These are phyloP conservation scores for Mixia osmundae DNA, from an alignment of 1,284 basidiomycete species.

Conservation along the genomic window DNA sequence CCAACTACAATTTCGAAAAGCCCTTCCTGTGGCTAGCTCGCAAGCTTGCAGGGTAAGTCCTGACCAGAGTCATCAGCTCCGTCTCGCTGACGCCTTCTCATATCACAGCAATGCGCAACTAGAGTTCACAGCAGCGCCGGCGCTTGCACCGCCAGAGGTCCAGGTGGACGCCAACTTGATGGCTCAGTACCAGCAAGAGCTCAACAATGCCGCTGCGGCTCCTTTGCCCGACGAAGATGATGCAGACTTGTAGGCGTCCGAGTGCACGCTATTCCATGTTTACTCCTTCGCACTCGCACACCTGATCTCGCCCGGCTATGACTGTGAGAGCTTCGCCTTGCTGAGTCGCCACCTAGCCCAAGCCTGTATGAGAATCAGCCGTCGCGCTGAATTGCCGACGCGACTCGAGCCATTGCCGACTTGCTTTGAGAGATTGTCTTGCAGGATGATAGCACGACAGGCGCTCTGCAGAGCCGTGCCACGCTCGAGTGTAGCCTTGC, in stretches of 20 bases:
- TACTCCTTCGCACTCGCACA: no score
- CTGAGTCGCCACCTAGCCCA: no score
- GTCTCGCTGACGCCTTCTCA: not conserved
- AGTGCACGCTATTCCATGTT: no score
- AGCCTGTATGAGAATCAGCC: no score
- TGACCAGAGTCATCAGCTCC: not conserved
- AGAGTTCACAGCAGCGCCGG: slow-evolving; percentile 91
- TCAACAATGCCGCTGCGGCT: slow-evolving; percentile 32
- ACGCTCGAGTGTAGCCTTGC: no score
- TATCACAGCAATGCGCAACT: slow-evolving; percentile 47
- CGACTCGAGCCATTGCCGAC: no score
- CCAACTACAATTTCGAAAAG: slow-evolving; percentile 99
- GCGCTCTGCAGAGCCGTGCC: no score
- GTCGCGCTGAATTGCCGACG: no score
- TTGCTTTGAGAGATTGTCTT: no score
- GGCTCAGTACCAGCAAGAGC: slow-evolving; percentile 58
- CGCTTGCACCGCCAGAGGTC: slow-evolving; percentile 85
- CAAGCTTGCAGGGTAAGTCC: slow-evolving; percentile 69
- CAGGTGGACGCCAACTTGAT: slow-evolving; percentile 58
- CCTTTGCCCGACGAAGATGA: slow-evolving; percentile 32
- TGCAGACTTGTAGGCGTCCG: slow-evolving; percentile 17
- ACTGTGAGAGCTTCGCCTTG: no score
- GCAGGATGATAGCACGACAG: no score
- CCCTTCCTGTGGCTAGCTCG: slow-evolving; percentile 98
- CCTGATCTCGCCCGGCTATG: no score